Percentiles rank a stretch among this genome's conserved stretches.
Evolutionary conservation across 768 basidiomycete species (phyloP).

Genomic region (Suillus tomentosus): DNA sequence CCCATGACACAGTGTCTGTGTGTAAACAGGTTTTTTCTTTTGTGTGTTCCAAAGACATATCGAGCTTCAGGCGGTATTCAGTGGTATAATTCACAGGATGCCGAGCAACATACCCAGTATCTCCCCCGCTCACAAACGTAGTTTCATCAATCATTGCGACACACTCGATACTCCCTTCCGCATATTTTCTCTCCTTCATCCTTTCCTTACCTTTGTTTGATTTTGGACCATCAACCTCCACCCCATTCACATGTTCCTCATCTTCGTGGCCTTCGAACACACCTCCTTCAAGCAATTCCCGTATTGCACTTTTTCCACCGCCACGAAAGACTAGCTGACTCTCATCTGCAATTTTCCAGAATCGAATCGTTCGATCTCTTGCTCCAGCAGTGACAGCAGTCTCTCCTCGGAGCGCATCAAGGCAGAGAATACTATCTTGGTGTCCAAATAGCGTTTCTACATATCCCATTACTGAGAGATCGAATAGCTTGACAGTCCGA

Average conservation of each 20-base stretch:
- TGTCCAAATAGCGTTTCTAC: slow-evolving; percentile 98
- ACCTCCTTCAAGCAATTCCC: slow-evolving; percentile 81
- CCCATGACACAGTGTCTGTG: slow-evolving; percentile 85
- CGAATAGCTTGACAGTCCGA: slow-evolving; percentile 89
- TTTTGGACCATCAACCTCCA: slow-evolving; percentile 33
- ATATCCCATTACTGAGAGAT: slow-evolving; percentile 80
- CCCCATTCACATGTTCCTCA: slow-evolving; percentile 46
- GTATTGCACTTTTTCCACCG: slow-evolving; percentile 80
- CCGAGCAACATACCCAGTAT: slow-evolving; percentile 77
- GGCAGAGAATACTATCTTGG: slow-evolving; percentile 78
- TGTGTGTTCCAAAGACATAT: slow-evolving; percentile 88
- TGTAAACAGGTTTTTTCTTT: slow-evolving; percentile 95
- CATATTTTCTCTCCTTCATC: slow-evolving; percentile 51
- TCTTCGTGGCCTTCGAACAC: slow-evolving; percentile 58
- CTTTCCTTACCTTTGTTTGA: slow-evolving; percentile 34
- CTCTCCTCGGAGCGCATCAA: slow-evolving; percentile 84
- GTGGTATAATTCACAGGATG: slow-evolving; percentile 8
- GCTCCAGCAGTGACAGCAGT: slow-evolving; percentile 86
- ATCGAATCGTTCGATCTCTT: slow-evolving; percentile 88
- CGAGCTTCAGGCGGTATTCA: slow-evolving; percentile 44
- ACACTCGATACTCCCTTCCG: slow-evolving; percentile 91
- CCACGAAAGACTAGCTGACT: slow-evolving; percentile 95
- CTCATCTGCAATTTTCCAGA: slow-evolving; percentile 96
- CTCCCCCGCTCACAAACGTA: slow-evolving; percentile 91
- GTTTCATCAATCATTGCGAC: slow-evolving; percentile 95